These are phyloP conservation scores for Gossypium ekmanianum DNA, from an alignment of 345 rosid species.

Conservation along the genomic window DNA sequence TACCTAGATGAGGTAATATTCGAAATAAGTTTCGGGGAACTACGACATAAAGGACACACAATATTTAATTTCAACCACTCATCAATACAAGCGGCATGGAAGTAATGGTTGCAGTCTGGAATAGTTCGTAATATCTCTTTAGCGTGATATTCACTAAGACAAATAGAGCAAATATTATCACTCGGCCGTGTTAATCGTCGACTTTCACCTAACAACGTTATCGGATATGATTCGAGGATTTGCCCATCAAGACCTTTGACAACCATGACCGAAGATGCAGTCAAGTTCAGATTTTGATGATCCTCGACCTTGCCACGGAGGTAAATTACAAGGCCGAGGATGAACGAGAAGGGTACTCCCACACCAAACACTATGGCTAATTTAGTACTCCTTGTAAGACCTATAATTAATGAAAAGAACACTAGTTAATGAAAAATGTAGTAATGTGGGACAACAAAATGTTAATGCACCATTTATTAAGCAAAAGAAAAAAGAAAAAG, in stretches of 20 bases:
- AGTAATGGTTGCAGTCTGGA: slow-evolving; percentile 12
- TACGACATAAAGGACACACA: slow-evolving; percentile 13
- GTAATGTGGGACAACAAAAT: not conserved
- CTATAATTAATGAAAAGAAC: not conserved
- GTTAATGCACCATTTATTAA: no score
- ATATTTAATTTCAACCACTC: slow-evolving; percentile 14
- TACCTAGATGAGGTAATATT: not conserved
- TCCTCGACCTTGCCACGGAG: not conserved
- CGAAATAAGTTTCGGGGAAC: not conserved
- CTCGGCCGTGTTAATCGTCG: not conserved
- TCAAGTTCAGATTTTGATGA: not conserved
- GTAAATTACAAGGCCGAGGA: not conserved
- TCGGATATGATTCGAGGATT: not conserved
- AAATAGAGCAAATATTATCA: slow-evolving; percentile 8
- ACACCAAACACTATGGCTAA: no score
- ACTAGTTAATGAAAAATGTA: not conserved
- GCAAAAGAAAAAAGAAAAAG: no score
- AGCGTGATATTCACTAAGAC: slow-evolving; percentile 9
- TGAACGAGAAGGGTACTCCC: not conserved
- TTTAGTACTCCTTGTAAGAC: not conserved
- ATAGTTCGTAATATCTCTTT: slow-evolving; percentile 6
- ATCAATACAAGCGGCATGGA: slow-evolving; percentile 9
- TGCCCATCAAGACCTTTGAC: slow-evolving; percentile 9
- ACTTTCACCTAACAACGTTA: slow-evolving; percentile 6
- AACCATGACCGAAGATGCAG: not conserved